Base-by-base conservation (phyloP, 73 alveolate genomes). In the Uronychia setigera region DNA sequence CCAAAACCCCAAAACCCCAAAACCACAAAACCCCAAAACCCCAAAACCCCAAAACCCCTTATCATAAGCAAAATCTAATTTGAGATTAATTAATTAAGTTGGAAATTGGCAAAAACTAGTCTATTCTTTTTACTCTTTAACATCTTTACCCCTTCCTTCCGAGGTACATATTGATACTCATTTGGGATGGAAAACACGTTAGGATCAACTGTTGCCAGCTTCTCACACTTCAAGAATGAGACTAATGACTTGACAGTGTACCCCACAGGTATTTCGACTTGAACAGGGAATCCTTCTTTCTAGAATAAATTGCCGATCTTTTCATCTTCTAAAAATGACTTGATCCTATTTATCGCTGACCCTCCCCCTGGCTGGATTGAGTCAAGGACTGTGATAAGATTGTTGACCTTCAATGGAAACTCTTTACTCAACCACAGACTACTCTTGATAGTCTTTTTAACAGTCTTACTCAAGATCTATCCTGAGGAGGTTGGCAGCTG, bases 131-230 rank as follows among this genome's bases (percentile, higher is more conserved):
- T 93, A 29, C 83, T 74, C 88, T 46, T 5, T 11, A 95, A 29
- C 25, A 94, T 91, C 77, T 95, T 95, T 90, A 90, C 87, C 5
- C 97, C 99, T 82, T 90, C 96, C 59, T 88, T 95, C 81, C 99
- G 78, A 11, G 88, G 32, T 14, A 88, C 87, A 60, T 58, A 33
- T 33, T 84, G 13, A 28, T 80, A 91, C 14, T 84, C 93, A 30
- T 60, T 80, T 28, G 98, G 67, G 67, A 46, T 46, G 67, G 5
- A 5, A 19, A 46, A 46, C 5, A 46, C 19, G n/a, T 46, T 46
- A 5, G 67, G 67, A 19, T 46, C 67, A 19, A 11, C 67, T 11
- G n/a, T 46, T 33, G 86, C 76, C n/a, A 46, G 67, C n/a, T 5
- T 19, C 67, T 88, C 79, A 60, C 81, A 93, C 60, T 91, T 91